Percentiles rank a stretch among this genome's conserved stretches.
Conservation (phyloP, 768 basidiomycete genomes). For the Agaricus sinodeliciosus region DNA sequence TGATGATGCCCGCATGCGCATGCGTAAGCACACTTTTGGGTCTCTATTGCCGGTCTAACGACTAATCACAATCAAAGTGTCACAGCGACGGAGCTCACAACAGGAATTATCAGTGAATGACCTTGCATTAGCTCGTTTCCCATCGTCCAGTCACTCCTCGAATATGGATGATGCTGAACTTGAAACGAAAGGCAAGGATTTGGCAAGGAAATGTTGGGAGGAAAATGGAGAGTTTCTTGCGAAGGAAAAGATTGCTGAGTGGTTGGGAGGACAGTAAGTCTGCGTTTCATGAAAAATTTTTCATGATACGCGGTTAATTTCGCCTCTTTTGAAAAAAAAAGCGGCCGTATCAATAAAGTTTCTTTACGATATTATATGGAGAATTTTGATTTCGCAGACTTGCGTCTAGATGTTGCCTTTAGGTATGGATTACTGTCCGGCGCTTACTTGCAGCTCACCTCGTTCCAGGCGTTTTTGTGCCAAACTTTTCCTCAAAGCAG, state of each 20-base stretch:
- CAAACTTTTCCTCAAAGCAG: conserved; percentile 89
- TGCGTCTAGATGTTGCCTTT: conserved; percentile 86
- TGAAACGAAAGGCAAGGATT: conserved; percentile 58
- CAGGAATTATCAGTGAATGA: conserved; percentile 54
- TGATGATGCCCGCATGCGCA: conserved; percentile 45
- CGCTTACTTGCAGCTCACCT: background rate
- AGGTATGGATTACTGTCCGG: conserved; percentile 39
- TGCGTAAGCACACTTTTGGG: conserved; percentile 18
- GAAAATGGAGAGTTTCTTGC: conserved; percentile 82
- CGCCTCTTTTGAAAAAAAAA: conserved; percentile 22
- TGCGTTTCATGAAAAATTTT: background rate
- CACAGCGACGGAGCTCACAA: conserved; percentile 32
- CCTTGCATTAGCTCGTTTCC: conserved; percentile 35
- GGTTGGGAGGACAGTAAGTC: conserved; percentile 88
- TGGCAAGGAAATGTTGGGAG: conserved; percentile 75
- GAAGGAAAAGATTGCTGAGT: conserved; percentile 93
- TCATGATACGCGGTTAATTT: background rate
- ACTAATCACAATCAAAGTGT: conserved; percentile 10
- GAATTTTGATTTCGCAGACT: conserved; percentile 78
- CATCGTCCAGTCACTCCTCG: conserved; percentile 34
- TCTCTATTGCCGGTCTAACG: background rate
- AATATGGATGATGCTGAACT: conserved; percentile 50
- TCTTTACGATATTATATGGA: conserved; percentile 79
- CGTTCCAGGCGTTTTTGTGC: conserved; percentile 70
- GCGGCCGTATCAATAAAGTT: conserved; percentile 68